Percentiles rank a stretch among this genome's conserved stretches.
Conservation (phyloP, 1,139 yeast genomes). For the Meyerozyma smithsonii region DNA sequence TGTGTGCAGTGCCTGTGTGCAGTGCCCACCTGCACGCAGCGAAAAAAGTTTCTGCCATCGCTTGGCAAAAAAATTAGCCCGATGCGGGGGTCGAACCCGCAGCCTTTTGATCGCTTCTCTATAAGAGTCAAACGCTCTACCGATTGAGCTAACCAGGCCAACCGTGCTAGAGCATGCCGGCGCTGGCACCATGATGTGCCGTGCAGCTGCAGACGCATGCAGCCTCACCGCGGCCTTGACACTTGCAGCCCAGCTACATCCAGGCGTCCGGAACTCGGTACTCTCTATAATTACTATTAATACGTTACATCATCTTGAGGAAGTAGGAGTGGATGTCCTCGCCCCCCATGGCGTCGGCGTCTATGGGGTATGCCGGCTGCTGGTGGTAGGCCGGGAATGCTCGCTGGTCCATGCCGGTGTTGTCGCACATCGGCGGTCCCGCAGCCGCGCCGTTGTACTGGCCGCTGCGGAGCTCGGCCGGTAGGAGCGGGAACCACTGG, state of each 20-base stretch:
- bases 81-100: conserved; percentile 21
- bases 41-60: too few species aligned
- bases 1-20: too few species aligned
- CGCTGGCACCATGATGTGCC: not conserved
- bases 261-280: not conserved
- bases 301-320: not conserved
- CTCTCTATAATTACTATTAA: not conserved
- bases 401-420: not conserved
- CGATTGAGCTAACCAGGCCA: conserved; percentile 26
- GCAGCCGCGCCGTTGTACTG: not conserved
- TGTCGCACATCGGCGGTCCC: not conserved
- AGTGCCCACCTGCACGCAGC: too few species aligned
- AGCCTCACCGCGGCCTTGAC: too few species aligned
- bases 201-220: too few species aligned
- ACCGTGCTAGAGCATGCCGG: not conserved
- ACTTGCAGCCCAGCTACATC: too few species aligned
- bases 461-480: not conserved
- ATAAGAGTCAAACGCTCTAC: conserved; percentile 26
- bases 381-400: too few species aligned
- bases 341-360: not conserved
- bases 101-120: conserved; percentile 18
- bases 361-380: not conserved
- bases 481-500: not conserved
- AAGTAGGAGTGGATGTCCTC: not conserved
- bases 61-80: conserved; percentile 14